Evolutionary conservation across 75 land plant genomes (phyloP).

Genomic region (Pseudotsuga menziesii): DNA sequence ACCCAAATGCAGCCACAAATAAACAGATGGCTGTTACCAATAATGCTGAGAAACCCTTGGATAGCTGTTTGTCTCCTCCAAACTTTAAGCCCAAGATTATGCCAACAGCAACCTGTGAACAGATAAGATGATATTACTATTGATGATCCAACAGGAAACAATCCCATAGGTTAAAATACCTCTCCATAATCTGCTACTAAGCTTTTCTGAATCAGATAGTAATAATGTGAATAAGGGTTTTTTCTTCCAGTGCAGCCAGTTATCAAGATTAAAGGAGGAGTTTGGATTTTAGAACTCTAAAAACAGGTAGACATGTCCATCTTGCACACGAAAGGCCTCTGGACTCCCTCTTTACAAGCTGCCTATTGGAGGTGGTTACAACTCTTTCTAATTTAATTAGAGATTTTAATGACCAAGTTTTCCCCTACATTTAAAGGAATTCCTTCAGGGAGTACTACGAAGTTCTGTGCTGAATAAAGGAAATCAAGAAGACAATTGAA

Average conservation of each 20-base stretch:
- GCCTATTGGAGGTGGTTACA: not conserved
- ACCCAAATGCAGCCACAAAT: constrained; percentile 56
- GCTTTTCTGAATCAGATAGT: no score
- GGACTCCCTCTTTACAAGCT: not conserved
- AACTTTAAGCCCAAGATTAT: constrained; percentile 62
- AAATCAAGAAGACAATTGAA: no score
- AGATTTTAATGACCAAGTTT: not conserved
- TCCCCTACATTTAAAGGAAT: not conserved
- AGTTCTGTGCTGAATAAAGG: not conserved
- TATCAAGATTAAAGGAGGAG: not conserved
- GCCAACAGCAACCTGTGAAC: constrained; percentile 41
- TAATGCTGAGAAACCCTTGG: constrained; percentile 37
- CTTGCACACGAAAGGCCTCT: not conserved
- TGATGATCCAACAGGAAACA: not conserved
- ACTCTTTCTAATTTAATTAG: not conserved
- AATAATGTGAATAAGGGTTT: not conserved
- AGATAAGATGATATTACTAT: not conserved
- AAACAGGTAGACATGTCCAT: not conserved
- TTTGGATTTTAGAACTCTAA: not conserved
- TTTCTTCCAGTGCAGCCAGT: not conserved
- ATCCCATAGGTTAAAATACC: not conserved
- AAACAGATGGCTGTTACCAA: constrained; percentile 58
- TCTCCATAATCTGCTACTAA: not conserved
- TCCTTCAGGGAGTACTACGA: not conserved
- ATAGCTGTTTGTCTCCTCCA: constrained; percentile 31